These are phyloP conservation scores for Penicillium antarcticum DNA, from an alignment of 495 filamentous ascomycete species.

Conservation along the genomic window DNA sequence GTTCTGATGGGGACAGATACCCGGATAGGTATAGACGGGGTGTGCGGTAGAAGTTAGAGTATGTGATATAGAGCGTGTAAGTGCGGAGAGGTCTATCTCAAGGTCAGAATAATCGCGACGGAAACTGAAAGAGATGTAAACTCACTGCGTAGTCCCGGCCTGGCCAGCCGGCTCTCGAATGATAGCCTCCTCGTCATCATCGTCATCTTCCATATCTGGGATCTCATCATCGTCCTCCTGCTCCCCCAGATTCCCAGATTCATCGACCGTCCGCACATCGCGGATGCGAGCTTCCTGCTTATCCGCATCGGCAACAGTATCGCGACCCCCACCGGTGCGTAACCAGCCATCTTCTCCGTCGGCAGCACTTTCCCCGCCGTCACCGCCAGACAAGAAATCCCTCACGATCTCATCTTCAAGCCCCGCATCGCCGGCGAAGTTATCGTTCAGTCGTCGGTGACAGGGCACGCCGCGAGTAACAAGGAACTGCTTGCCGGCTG, in stretches of 20 bases:
- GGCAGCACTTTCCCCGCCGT: constrained; percentile 46
- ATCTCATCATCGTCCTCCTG: constrained; percentile 83
- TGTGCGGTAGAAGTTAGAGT: constrained; percentile 93
- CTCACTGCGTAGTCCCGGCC: constrained; percentile 66
- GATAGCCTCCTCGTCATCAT: constrained; percentile 96
- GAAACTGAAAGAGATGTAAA: constrained; percentile 7
- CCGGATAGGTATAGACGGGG: constrained; percentile 94
- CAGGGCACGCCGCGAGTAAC: constrained; percentile 94
- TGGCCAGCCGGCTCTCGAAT: constrained; percentile 68
- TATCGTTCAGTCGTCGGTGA: constrained; percentile 83
- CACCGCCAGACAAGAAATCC: constrained; percentile 64
- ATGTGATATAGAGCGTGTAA: constrained; percentile 97
- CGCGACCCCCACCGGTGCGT: constrained; percentile 66
- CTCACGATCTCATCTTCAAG: constrained; percentile 79
- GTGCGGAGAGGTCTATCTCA: constrained; percentile 70
- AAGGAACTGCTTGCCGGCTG: constrained; percentile 89
- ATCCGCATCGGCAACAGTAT: constrained; percentile 40
- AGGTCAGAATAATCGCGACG: not conserved
- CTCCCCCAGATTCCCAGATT: constrained; percentile 69
- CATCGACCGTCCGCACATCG: constrained; percentile 85
- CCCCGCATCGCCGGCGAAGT: constrained; percentile 84
- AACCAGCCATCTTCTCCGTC: constrained; percentile 89
- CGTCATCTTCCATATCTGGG: constrained; percentile 96
- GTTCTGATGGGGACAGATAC: constrained; percentile 75
- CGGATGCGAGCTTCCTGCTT: constrained; percentile 68